These are phyloP conservation scores for Stachybotrys chartarum DNA, from an alignment of 2,329 filamentous ascomycete species.

Conservation along the genomic window DNA sequence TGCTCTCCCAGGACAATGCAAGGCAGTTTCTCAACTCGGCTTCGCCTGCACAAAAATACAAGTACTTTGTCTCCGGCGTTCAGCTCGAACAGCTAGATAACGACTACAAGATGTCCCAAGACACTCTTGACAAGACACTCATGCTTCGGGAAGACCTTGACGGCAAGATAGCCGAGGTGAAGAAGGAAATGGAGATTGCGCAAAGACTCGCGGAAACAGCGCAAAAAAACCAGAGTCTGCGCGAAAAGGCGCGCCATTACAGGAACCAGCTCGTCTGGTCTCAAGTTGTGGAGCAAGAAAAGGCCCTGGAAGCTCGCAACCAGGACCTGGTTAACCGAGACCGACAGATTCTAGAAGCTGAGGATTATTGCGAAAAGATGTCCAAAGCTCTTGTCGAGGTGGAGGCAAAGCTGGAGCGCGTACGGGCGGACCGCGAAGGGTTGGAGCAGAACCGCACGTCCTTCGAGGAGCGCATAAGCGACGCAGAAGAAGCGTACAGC, in stretches of 20 bases:
- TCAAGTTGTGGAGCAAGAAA: slow-evolving; percentile 74
- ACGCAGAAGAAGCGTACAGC: slow-evolving; percentile 45
- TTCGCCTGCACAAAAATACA: slow-evolving; percentile 80
- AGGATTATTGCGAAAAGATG: slow-evolving; percentile 26
- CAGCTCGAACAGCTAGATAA: slow-evolving; percentile 87
- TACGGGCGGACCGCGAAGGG: slow-evolving; percentile 29
- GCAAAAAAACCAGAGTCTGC: slow-evolving; percentile 59
- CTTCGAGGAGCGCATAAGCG: slow-evolving; percentile 32
- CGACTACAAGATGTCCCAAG: slow-evolving; percentile 79
- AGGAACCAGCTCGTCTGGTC: slow-evolving; percentile 74
- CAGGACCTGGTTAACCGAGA: slow-evolving; percentile 17
- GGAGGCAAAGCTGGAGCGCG: slow-evolving; percentile 35
- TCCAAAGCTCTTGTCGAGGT: slow-evolving; percentile 41
- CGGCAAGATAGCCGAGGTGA: slow-evolving; percentile 24
- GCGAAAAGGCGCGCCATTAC: slow-evolving; percentile 51
- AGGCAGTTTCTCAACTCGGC: slow-evolving; percentile 87
- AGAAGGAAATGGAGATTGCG: slow-evolving; percentile 47
- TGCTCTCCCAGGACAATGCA: slow-evolving; percentile 91
- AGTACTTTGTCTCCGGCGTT: slow-evolving; percentile 91
- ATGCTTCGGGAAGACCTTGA: slow-evolving; percentile 28
- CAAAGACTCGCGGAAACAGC: slow-evolving; percentile 57
- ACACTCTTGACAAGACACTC: slow-evolving; percentile 62
- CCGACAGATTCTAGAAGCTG: slow-evolving; percentile 16
- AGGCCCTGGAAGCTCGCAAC: slow-evolving; percentile 29
- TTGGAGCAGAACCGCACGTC: slow-evolving; percentile 38